Percentiles rank a stretch among this genome's conserved stretches.
Evolutionary conservation across 345 rosid species (phyloP).

Genomic region (Brassica nigra): DNA sequence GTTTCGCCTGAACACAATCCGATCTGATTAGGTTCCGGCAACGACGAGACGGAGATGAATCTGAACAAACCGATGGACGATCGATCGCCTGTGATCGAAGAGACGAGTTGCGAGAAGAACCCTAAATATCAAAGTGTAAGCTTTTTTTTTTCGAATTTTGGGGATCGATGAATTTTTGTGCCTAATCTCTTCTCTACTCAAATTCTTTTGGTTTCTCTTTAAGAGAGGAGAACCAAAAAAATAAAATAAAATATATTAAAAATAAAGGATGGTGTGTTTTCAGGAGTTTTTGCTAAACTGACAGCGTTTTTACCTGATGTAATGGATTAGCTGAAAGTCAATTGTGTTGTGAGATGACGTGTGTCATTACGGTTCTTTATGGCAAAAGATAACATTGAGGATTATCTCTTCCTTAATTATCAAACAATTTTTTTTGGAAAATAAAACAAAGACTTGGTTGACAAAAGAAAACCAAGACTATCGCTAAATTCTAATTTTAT

Average conservation of each 20-base stretch:
- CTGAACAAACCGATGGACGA: not conserved
- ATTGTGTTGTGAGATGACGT: not conserved
- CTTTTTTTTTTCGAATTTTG: constrained; percentile 19
- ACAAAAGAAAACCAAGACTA: not conserved
- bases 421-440: not conserved
- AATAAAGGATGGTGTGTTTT: constrained; percentile 2
- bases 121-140: constrained; percentile 22
- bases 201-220: constrained; percentile 38
- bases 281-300: constrained; percentile 17
- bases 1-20: constrained; percentile 28
- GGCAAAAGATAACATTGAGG: constrained; percentile 11
- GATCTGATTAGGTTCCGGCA: not conserved
- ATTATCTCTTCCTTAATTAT: constrained; percentile 22
- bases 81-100: constrained; percentile 5
- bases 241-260: not conserved
- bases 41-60: not conserved
- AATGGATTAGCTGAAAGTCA: constrained; percentile 21
- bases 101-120: not conserved
- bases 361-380: not conserved
- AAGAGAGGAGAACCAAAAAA: constrained; percentile 33
- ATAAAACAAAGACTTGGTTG: not conserved
- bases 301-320: constrained; percentile 27
- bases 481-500: not conserved
- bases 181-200: constrained; percentile 49
- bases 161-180: constrained; percentile 34